These are phyloP conservation scores for Tolypocladium ovalisporum DNA, from an alignment of 2,329 filamentous ascomycete genomes.

Conservation along the genomic window DNA sequence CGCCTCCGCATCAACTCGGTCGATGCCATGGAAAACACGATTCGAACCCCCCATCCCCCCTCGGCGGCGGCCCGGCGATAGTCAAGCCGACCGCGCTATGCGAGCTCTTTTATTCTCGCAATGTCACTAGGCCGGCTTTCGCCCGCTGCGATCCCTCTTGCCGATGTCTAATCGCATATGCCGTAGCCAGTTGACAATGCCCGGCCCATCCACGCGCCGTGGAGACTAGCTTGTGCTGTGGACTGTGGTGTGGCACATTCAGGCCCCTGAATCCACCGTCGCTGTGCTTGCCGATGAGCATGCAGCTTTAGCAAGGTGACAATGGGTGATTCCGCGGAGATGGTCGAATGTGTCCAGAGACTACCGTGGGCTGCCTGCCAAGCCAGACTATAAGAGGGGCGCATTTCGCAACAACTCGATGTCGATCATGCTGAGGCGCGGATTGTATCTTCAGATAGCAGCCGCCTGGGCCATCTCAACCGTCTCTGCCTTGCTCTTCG, in stretches of 20 bases:
- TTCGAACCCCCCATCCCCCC: neutral
- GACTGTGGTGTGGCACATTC: neutral
- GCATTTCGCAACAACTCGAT: neutral
- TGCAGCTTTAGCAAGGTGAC: neutral
- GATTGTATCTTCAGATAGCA: neutral
- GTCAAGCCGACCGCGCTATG: too few species aligned
- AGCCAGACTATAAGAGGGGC: neutral
- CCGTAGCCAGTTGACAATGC: neutral
- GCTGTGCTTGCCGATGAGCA: neutral
- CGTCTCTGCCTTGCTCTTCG: neutral
- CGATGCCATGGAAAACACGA: neutral
- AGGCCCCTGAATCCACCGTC: neutral
- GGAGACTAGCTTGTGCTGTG: neutral
- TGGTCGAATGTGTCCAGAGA: neutral
- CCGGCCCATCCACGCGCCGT: neutral
- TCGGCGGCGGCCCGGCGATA: neutral
- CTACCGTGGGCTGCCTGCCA: neutral
- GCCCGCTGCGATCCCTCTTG: neutral
- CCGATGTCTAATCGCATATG: neutral
- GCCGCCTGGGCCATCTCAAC: neutral
- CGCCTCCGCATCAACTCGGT: neutral
- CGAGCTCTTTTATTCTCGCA: too few species aligned
- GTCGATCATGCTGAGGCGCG: too few species aligned
- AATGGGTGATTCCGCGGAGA: neutral
- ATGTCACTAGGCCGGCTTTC: neutral